A percentile compares a stretch with the other conserved stretches of the same genome.
These are phyloP conservation scores for Zygosaccharomyces pseudorouxii DNA, from an alignment of 805 yeast species.

Conservation along the genomic window DNA sequence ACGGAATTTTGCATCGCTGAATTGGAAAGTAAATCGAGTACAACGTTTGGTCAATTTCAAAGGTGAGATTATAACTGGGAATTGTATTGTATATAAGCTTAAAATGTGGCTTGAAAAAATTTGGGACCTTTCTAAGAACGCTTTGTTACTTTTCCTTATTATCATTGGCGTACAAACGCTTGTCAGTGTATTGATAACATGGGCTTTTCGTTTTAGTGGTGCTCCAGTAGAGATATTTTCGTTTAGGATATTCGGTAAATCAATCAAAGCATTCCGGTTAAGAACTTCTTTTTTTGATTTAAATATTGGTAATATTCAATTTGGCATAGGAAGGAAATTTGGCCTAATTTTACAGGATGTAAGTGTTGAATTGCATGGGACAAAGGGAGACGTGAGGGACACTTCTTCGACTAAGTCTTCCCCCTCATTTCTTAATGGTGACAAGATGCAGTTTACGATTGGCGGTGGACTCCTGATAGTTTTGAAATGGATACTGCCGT, in stretches of 20 bases:
- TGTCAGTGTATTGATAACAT: slow-evolving; percentile 3
- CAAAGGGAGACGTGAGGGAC: neutral
- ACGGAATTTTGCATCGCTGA: neutral
- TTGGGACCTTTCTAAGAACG: slow-evolving; percentile 2
- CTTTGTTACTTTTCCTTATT: slow-evolving; percentile 5
- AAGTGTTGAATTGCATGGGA: slow-evolving; percentile 10
- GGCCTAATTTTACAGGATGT: slow-evolving; percentile 20
- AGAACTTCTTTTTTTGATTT: slow-evolving; percentile 13
- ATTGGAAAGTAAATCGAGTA: too few species aligned
- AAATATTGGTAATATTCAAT: slow-evolving; percentile 15
- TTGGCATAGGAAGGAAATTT: slow-evolving; percentile 22
- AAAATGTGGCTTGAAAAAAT: neutral
- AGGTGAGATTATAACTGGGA: neutral
- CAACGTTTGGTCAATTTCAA: neutral
- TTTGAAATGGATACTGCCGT: slow-evolving; percentile 15
- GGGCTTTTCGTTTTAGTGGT: slow-evolving; percentile 4
- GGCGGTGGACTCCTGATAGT: slow-evolving; percentile 9
- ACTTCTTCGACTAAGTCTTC: neutral
- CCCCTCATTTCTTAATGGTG: neutral
- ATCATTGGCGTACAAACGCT: slow-evolving; percentile 4
- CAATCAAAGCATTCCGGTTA: slow-evolving; percentile 14
- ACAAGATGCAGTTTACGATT: slow-evolving; percentile 11
- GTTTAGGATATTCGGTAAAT: slow-evolving; percentile 19
- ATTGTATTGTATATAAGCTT: neutral
- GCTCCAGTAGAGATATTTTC: slow-evolving; percentile 14